Evolutionary conservation across 805 yeast genomes (phyloP).

Genomic region (Zygoascus biomembranicola): DNA sequence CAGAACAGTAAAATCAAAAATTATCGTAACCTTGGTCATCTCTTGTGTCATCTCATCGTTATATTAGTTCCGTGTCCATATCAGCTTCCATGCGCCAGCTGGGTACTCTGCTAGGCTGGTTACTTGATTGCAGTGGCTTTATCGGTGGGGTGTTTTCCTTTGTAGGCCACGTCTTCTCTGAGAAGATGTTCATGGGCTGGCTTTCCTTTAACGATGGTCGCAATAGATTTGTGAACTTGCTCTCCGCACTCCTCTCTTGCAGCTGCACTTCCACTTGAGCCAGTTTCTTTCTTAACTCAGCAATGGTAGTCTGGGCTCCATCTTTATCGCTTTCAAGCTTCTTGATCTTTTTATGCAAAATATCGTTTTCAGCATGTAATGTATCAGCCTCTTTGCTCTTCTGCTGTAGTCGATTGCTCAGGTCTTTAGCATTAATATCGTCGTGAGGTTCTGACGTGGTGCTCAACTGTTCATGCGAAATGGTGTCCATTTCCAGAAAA

Average conservation of each 20-base stretch:
- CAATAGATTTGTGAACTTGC: not conserved
- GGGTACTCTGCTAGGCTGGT: not conserved
- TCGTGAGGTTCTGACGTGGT: conserved; percentile 1
- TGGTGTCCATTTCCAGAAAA: not conserved
- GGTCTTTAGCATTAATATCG: not conserved
- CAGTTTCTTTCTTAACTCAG: not conserved
- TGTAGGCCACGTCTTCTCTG: not conserved
- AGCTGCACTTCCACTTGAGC: not conserved
- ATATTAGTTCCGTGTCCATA: not conserved
- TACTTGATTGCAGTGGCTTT: not conserved
- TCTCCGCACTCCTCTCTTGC: not conserved
- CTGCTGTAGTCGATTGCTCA: not conserved
- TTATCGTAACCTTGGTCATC: not conserved
- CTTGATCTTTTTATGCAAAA: not conserved
- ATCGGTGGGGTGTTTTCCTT: not conserved
- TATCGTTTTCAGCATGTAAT: not conserved
- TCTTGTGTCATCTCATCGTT: not conserved
- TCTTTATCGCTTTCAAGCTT: conserved; percentile 1
- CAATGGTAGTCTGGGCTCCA: not conserved
- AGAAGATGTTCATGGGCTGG: not conserved
- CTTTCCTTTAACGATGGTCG: not conserved
- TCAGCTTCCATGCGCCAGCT: not conserved
- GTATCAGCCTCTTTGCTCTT: not conserved
- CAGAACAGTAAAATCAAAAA: not conserved
- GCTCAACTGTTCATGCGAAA: not conserved